Percentiles rank a stretch among this genome's conserved stretches.
phyloP scores from a whole-genome alignment of 1,284 basidiomycete genomes.

The Pulveroboletus sp. region DNA sequence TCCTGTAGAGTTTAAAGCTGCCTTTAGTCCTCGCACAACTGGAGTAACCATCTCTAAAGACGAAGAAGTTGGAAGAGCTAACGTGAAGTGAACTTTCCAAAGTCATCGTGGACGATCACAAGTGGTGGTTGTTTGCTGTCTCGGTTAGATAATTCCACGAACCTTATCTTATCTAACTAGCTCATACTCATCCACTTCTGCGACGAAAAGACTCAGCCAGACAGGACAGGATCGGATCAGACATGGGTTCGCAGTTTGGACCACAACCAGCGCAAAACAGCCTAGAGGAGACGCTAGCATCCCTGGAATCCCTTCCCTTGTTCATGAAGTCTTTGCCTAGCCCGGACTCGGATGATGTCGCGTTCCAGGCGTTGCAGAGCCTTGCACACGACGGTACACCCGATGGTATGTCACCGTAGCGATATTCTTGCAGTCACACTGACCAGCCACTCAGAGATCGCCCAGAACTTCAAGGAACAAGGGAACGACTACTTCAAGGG shows the following conservation, averaged over 20 bases:
- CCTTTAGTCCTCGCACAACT: constrained; percentile 51
- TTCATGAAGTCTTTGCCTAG: constrained; percentile 92
- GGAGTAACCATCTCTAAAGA: constrained; percentile 24
- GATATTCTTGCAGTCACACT: background rate
- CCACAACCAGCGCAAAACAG: constrained; percentile 43
- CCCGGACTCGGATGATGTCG: constrained; percentile 60
- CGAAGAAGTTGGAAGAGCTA: background rate
- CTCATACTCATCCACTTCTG: background rate
- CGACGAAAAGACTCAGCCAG: background rate
- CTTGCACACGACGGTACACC: constrained; percentile 89
- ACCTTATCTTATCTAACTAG: constrained; percentile 25
- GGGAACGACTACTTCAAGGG: constrained; percentile 93
- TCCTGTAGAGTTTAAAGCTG: constrained; percentile 63
- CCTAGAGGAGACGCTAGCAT: constrained; percentile 48
- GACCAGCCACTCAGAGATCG: constrained; percentile 64
- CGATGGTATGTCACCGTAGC: constrained; percentile 70
- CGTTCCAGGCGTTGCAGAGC: constrained; percentile 83
- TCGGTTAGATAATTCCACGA: constrained; percentile 11
- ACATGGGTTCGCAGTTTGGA: constrained; percentile 27
- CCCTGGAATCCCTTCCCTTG: constrained; percentile 68
- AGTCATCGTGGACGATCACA: background rate
- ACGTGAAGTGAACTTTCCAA: background rate
- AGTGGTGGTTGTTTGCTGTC: too few species aligned
- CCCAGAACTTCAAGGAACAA: constrained; percentile 91
- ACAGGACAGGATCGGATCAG: background rate